Evolutionary conservation across 176 grass and related monocot species (phyloP), one percentile per base, ranked within the genome.

Genomic region (Rhynchospora tenuis): DNA sequence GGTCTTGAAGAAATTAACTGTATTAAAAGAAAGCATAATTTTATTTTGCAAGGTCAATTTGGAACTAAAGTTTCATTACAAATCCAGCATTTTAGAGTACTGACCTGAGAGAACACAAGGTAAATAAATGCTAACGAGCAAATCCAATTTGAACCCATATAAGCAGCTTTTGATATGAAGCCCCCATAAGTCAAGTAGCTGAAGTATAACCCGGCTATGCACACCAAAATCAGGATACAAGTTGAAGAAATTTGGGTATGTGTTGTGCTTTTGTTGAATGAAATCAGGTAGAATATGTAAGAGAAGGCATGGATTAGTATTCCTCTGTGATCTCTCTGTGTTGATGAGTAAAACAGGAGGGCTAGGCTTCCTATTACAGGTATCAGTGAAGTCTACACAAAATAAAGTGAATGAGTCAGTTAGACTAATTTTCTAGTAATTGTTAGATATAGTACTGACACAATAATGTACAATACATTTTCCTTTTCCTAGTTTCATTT

Each of bases 261-360:
- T 43, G 16, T 26, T 64, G 43, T 46, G 28, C 54, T 62, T 15
- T 23, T 15, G 27, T 45, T 44, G 57, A 81, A 62, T 64, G 60
- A 45, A 64, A 28, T 9, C 5, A 81, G 60, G 79, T 62, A 81
- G 59, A 64, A 64, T 22, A 81, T 5, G 23, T 81, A 81, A 64
- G 79, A 81, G 7, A 81, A 48, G 0, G 79, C 57, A 64, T 81
- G 57, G 43, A 81, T 81, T 45, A 46, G 9, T 62, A 81, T 81
- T 64, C 79, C 79, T 64, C 22, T 81, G 19, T 81, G 38, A 81
- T 81, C 79, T 64, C 79, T 81, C 9, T 81, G 79, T 46, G 59
- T 46, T 24, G 79, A 81, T 0, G 79, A 64, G 59, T 81, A 46
- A 48, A 22, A 64, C 13, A 81, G 79, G 22, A 81, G 59, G 55